Evolutionary conservation across 2,329 filamentous ascomycete species (phyloP).

Genomic region (Tolypocladium capitatum): DNA sequence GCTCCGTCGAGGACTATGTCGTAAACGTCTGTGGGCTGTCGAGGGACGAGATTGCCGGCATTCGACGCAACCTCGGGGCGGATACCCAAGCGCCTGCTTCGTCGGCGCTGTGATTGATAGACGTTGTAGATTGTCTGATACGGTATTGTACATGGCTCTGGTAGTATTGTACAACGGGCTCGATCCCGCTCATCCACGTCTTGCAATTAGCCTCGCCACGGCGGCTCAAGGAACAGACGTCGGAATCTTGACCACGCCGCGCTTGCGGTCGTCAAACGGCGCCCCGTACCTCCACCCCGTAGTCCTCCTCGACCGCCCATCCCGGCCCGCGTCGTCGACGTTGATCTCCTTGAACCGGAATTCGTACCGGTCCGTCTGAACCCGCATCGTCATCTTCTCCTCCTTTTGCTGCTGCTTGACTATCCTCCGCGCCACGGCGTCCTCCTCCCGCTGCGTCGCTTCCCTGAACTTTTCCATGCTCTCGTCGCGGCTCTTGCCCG

Average conservation of each 20-base stretch:
- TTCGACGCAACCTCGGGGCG: constrained; percentile 32
- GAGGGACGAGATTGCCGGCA: constrained; percentile 36
- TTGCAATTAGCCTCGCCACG: constrained; percentile 1
- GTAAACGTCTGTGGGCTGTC: constrained; percentile 42
- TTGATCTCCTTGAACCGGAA: constrained; percentile 50
- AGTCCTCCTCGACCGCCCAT: constrained; percentile 36
- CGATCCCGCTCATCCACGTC: neutral
- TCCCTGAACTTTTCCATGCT: constrained; percentile 27
- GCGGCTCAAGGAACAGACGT: constrained; percentile 39
- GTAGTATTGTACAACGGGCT: constrained; percentile 2
- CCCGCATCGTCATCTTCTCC: constrained; percentile 27
- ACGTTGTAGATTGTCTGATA: neutral
- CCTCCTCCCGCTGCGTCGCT: constrained; percentile 29
- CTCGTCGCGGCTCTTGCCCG: constrained; percentile 22
- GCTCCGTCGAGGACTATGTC: constrained; percentile 52
- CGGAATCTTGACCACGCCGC: constrained; percentile 54
- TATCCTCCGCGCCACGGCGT: constrained; percentile 21
- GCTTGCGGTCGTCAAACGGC: constrained; percentile 48
- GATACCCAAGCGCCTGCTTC: neutral
- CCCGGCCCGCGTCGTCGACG: constrained; percentile 40
- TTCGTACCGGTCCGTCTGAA: constrained; percentile 41
- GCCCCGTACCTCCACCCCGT: constrained; percentile 52
- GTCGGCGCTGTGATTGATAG: neutral
- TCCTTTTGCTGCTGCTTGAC: constrained; percentile 20
- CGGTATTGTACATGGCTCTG: constrained; percentile 3